These are phyloP conservation scores for Boletellus ananiceps DNA, from an alignment of 768 basidiomycete genomes.

Conservation along the genomic window DNA sequence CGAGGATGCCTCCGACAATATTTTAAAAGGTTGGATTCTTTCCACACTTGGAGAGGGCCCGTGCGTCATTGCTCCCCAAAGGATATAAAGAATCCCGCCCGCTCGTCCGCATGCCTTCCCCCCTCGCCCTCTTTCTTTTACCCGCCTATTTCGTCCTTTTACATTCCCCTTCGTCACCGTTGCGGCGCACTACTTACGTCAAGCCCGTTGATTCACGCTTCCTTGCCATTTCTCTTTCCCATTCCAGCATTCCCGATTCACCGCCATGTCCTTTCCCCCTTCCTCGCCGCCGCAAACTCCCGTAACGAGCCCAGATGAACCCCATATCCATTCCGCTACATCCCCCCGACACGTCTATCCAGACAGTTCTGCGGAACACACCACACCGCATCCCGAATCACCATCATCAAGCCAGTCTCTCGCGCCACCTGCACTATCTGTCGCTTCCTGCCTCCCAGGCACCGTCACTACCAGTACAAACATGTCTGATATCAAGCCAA, in stretches of 20 bases:
- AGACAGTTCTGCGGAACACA: conserved; percentile 4
- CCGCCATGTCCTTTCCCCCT: conserved; percentile 23
- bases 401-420: conserved; percentile 9
- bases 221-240: conserved; percentile 11
- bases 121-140: conserved; percentile 6
- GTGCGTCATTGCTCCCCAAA: conserved; percentile 24
- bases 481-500: conserved; percentile 18
- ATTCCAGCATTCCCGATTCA: conserved; percentile 21
- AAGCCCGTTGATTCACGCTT: conserved; percentile 10
- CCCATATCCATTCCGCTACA: conserved; percentile 5
- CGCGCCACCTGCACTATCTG: conserved; percentile 19
- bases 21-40: conserved; percentile 13
- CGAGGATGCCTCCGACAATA: conserved; percentile 19
- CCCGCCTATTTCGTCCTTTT: conserved; percentile 16
- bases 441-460: conserved; percentile 8
- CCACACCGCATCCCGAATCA: conserved; percentile 5
- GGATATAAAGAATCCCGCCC: conserved; percentile 24
- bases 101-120: conserved; percentile 7
- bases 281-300: conserved; percentile 25
- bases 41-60: conserved; percentile 21
- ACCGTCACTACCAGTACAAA: conserved; percentile 10
- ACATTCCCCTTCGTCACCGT: conserved; percentile 6
- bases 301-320: conserved; percentile 17
- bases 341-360: conserved; percentile 1
- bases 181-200: conserved; percentile 22